A percentile compares a stretch with the other conserved stretches of the same genome.
These are phyloP conservation scores for Saccharomycopsis sp. DNA, from an alignment of 805 yeast genomes.

Conservation along the genomic window DNA sequence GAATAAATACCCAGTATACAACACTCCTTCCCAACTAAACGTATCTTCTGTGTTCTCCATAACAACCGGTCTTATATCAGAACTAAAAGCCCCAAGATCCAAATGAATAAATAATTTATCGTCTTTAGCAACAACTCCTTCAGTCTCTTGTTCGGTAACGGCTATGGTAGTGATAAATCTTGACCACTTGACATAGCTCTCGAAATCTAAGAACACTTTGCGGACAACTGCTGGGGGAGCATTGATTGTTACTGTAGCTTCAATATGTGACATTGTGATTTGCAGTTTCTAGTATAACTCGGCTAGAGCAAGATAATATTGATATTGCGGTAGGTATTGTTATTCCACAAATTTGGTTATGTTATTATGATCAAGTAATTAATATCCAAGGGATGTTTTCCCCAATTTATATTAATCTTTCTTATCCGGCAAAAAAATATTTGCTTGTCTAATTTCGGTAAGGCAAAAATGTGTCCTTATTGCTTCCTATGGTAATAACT, in stretches of 20 bases:
- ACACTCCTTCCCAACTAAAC: constrained; percentile 3
- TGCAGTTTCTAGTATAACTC: background rate
- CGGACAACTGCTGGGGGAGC: constrained; percentile 1
- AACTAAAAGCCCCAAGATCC: background rate
- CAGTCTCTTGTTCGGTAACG: background rate
- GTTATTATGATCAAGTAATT: too few species aligned
- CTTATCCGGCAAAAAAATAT: background rate
- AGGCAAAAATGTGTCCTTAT: too few species aligned
- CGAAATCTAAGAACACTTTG: constrained; percentile 1
- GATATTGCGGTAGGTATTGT: too few species aligned
- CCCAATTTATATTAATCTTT: background rate
- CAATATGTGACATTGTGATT: background rate
- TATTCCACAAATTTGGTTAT: too few species aligned
- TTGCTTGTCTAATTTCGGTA: background rate
- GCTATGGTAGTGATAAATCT: background rate
- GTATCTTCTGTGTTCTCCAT: background rate
- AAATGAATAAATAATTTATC: background rate
- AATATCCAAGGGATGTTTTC: too few species aligned
- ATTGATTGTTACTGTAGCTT: constrained; percentile 2
- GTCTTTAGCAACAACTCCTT: background rate
- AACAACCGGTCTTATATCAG: constrained; percentile 3
- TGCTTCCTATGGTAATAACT: too few species aligned
- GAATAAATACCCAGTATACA: background rate
- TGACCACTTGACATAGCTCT: constrained; percentile 1
- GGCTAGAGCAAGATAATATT: too few species aligned